Percentiles rank a stretch among this genome's conserved stretches.
Conservation (phyloP, 345 rosid genomes). For the Barbarea vulgaris region DNA sequence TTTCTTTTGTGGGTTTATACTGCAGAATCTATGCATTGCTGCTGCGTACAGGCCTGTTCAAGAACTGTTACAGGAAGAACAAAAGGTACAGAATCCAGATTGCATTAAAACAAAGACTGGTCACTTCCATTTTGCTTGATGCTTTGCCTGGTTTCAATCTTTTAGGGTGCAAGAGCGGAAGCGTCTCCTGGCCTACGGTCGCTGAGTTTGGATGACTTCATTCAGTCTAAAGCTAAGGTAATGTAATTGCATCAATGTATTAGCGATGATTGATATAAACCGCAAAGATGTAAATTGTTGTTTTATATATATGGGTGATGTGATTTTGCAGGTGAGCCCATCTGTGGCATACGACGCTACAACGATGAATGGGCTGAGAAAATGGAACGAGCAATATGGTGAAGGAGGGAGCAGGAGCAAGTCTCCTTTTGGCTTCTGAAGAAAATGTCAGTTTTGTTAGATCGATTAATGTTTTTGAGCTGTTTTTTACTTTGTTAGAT, state of each 20-base stretch:
- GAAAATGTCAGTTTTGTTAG: slow-evolving; percentile 12
- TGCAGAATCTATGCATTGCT: slow-evolving; percentile 90
- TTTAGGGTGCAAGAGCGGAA: slow-evolving; percentile 51
- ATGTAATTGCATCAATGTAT: slow-evolving; percentile 13
- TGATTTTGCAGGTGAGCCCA: slow-evolving; percentile 72
- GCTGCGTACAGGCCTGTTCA: slow-evolving; percentile 98
- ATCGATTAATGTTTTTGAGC: background rate
- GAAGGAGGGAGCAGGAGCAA: slow-evolving; percentile 90
- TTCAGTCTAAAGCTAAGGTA: slow-evolving; percentile 87
- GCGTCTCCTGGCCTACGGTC: slow-evolving; percentile 54
- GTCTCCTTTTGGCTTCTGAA: slow-evolving; percentile 80
- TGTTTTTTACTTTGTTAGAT: slow-evolving; percentile 8
- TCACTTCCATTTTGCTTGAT: slow-evolving; percentile 8
- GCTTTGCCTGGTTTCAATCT: slow-evolving; percentile 5
- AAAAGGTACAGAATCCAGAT: slow-evolving; percentile 47
- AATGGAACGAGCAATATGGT: slow-evolving; percentile 98
- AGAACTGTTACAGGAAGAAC: slow-evolving; percentile 81
- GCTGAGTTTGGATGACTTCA: slow-evolving; percentile 77
- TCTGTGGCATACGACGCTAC: slow-evolving; percentile 85
- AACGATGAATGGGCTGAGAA: slow-evolving; percentile 92
- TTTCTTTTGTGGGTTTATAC: slow-evolving; percentile 24
- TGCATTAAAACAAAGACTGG: background rate
- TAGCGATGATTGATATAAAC: background rate
- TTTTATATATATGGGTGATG: slow-evolving; percentile 6
- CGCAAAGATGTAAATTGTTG: slow-evolving; percentile 25